phyloP scores from a whole-genome alignment of 2,329 filamentous ascomycete species.

The Apiospora malaysiana region DNA sequence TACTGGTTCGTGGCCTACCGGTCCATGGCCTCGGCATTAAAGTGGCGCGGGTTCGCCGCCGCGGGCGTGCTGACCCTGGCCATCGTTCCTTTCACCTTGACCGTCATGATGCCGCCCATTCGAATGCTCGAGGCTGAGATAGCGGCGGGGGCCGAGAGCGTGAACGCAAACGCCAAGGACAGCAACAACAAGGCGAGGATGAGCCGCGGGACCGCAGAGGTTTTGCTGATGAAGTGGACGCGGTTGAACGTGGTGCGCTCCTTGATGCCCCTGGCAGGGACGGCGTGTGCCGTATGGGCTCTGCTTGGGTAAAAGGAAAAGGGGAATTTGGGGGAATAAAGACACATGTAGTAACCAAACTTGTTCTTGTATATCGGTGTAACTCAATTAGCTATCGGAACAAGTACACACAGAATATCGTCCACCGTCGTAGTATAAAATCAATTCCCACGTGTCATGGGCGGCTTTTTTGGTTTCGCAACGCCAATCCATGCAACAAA shows the following conservation, averaged over 20 bases:
- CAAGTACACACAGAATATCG: not conserved
- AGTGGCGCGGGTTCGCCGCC: conserved; percentile 43
- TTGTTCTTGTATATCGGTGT: not conserved
- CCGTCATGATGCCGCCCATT: conserved; percentile 46
- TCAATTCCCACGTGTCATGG: not conserved
- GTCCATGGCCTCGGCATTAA: conserved; percentile 30
- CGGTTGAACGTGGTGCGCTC: not conserved
- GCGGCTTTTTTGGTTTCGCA: conserved; percentile 14
- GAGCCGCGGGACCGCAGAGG: not conserved
- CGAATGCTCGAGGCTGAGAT: conserved; percentile 32
- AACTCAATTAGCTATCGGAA: not conserved
- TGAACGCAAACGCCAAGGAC: too few relatives aligned
- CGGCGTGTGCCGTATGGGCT: conserved; percentile 13
- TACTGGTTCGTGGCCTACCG: conserved; percentile 46
- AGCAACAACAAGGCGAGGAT: not conserved
- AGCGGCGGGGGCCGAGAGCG: not conserved
- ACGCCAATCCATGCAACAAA: conserved; percentile 22
- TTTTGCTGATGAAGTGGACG: conserved; percentile 4
- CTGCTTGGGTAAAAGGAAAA: not conserved
- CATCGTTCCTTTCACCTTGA: conserved; percentile 49
- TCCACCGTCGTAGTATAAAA: conserved; percentile 2
- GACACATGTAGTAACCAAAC: not conserved
- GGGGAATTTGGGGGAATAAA: too few relatives aligned
- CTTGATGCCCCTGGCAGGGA: conserved; percentile 1
- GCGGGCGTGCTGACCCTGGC: conserved; percentile 42